These are phyloP conservation scores for Paramyrothecium roridum DNA, from an alignment of 2,329 filamentous ascomycete genomes.

Conservation along the genomic window DNA sequence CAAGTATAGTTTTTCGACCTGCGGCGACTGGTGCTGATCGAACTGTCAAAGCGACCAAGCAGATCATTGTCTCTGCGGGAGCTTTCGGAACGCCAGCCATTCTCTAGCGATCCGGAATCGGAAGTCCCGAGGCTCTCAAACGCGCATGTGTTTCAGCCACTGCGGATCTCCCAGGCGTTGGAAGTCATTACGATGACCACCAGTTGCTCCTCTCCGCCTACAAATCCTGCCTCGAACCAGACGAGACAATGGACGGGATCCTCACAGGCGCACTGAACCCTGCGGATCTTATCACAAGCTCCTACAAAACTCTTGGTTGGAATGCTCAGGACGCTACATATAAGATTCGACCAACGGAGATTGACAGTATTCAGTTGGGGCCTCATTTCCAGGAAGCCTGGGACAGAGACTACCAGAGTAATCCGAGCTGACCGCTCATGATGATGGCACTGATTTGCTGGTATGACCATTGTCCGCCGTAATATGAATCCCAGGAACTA, in stretches of 20 bases:
- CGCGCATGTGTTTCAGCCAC: slow-evolving; percentile 42
- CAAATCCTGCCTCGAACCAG: slow-evolving; percentile 21
- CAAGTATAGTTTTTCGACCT: slow-evolving; percentile 56
- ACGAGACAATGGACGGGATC: slow-evolving; percentile 46
- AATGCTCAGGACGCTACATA: slow-evolving; percentile 53
- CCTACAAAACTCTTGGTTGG: slow-evolving; percentile 53
- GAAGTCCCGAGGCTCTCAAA: slow-evolving; percentile 45
- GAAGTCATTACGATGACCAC: slow-evolving; percentile 53
- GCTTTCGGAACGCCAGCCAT: slow-evolving; percentile 51
- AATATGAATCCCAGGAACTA: background rate
- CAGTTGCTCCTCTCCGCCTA: slow-evolving; percentile 53
- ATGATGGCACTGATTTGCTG: slow-evolving; percentile 31
- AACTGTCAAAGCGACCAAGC: slow-evolving; percentile 20
- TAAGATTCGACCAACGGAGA: slow-evolving; percentile 53
- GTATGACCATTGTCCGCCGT: slow-evolving; percentile 10
- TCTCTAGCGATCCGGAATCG: slow-evolving; percentile 61
- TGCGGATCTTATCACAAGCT: slow-evolving; percentile 39
- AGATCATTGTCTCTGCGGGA: slow-evolving; percentile 36
- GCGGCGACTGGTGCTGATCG: slow-evolving; percentile 10
- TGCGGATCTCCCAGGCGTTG: slow-evolving; percentile 48
- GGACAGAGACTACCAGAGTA: slow-evolving; percentile 49
- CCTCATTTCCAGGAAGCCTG: slow-evolving; percentile 50
- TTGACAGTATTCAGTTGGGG: slow-evolving; percentile 49
- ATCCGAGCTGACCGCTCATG: slow-evolving; percentile 41
- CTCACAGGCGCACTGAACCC: slow-evolving; percentile 42